A percentile compares a stretch with the other conserved stretches of the same genome.
These are phyloP conservation scores for Diaporthe humulicola DNA, from an alignment of 2,329 filamentous ascomycete species.

Conservation along the genomic window DNA sequence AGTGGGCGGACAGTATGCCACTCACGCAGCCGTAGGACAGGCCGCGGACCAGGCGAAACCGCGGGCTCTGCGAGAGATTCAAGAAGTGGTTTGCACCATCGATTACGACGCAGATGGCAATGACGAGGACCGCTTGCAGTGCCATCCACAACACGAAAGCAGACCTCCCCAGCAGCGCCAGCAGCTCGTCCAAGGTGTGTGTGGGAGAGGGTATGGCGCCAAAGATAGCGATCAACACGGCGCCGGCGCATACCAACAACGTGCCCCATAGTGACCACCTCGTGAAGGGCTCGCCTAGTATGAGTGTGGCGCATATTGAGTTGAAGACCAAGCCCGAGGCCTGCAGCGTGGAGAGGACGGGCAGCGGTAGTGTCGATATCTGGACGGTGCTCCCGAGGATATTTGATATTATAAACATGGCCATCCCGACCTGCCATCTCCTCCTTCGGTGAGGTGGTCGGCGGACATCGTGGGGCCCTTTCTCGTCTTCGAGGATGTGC, in stretches of 20 bases:
- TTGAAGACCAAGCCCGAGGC: constrained; percentile 98
- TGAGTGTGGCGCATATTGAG: constrained; percentile 94
- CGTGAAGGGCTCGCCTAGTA: constrained; percentile 94
- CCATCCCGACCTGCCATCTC: constrained; percentile 97
- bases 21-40: constrained; percentile 91
- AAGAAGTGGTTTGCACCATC: constrained; percentile 67
- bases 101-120: constrained; percentile 74
- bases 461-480: constrained; percentile 81
- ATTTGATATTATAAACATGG: constrained; percentile 96
- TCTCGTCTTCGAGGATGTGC: constrained; percentile 97
- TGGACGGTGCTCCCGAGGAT: constrained; percentile 95
- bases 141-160: constrained; percentile 93
- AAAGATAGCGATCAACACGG: constrained; percentile 93
- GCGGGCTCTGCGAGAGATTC: constrained; percentile 69
- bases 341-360: constrained; percentile 94
- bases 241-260: constrained; percentile 86
- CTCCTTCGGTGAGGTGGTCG: constrained; percentile 90
- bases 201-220: constrained; percentile 94
- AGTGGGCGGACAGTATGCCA: constrained; percentile 94
- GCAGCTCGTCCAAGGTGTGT: constrained; percentile 85
- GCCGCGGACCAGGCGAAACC: constrained; percentile 82
- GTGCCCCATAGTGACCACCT: constrained; percentile 93
- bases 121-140: constrained; percentile 79
- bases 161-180: constrained; percentile 78
- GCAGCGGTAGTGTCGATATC: constrained; percentile 94